These are phyloP conservation scores for Botryobasidium botryosum DNA, from an alignment of 768 basidiomycete genomes.

Conservation along the genomic window DNA sequence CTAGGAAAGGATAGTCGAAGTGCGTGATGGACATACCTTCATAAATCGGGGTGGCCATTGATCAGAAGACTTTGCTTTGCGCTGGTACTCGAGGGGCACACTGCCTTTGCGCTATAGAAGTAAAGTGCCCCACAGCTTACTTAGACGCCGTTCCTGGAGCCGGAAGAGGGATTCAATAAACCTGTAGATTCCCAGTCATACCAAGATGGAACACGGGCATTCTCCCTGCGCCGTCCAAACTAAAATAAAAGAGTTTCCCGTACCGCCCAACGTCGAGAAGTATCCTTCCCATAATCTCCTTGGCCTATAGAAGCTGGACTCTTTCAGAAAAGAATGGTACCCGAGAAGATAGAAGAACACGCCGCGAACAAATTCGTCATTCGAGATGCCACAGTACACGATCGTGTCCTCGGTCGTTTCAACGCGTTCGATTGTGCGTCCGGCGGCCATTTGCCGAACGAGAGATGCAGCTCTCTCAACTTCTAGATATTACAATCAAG, in stretches of 20 bases:
- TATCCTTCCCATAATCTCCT: constrained; percentile 27
- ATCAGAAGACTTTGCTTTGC: too few relatives aligned
- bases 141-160: not conserved
- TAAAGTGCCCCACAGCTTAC: not conserved
- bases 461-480: constrained; percentile 51
- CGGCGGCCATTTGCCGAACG: constrained; percentile 33
- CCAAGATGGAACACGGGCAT: constrained; percentile 65
- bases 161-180: constrained; percentile 12
- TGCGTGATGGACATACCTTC: constrained; percentile 6
- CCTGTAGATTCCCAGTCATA: constrained; percentile 75
- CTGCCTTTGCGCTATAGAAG: constrained; percentile 1
- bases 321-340: constrained; percentile 6
- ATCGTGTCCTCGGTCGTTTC: constrained; percentile 43
- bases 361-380: constrained; percentile 41
- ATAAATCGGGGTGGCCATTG: constrained; percentile 9
- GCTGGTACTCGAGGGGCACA: too few relatives aligned
- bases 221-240: constrained; percentile 40
- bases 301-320: constrained; percentile 26
- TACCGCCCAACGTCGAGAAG: constrained; percentile 20
- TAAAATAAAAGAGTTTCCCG: constrained; percentile 33
- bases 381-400: constrained; percentile 41
- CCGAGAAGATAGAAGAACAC: constrained; percentile 7
- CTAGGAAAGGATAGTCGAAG: too few relatives aligned
- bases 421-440: constrained; percentile 37
- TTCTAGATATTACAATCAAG: constrained; percentile 32